Evolutionary conservation across 1,284 basidiomycete genomes (phyloP), one percentile per base, ranked within the genome.

Genomic region (Cryptococcus maquisensis): DNA sequence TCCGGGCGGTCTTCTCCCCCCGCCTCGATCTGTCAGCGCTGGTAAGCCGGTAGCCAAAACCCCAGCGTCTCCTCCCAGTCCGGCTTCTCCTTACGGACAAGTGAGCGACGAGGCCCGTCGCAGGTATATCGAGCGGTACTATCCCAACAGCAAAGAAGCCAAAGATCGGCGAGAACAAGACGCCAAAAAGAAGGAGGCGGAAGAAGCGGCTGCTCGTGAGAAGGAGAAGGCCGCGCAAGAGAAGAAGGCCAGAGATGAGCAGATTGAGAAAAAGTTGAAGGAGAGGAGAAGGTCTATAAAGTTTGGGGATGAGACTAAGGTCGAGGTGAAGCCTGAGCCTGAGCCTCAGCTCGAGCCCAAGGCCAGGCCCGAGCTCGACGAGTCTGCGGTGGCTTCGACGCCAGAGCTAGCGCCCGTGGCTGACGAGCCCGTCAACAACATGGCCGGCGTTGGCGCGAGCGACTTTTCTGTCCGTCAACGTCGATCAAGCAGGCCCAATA

Each of bases 361-460:
- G 9, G 28, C n/a, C n/a, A n/a, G n/a, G n/a, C n/a, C n/a, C n/a
- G n/a, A n/a, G n/a, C n/a, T n/a, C n/a, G n/a, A n/a, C n/a, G 28
- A 32, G 28, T 32, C 28, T 32, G 28, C 6, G 28, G 7, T 10
- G 3, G 28, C 28, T 8, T 6, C 28, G 28, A 10, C 7, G 28
- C 28, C 6, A 10, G 28, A 32, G 28, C 6, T 10, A 10, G 28
- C 6, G 28, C 28, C 28, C 10, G 28, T 32, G 7, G 6, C 28
- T 32, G 28, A 32, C 28, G 49, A 26, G 18, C 28, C 28, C 8
- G 42, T 47, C 20, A 18, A 47, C 9, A 59, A 59, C 26, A 48
- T 61, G 40, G 60, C 64, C n/a, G 62, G 62, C 2, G 43, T 62
- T 12, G 64, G 62, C 10, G 58, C 60, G 9, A 49, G 57, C 3